phyloP scores from a whole-genome alignment of 202 grass and related monocot species.

The Panicum hallii region DNA sequence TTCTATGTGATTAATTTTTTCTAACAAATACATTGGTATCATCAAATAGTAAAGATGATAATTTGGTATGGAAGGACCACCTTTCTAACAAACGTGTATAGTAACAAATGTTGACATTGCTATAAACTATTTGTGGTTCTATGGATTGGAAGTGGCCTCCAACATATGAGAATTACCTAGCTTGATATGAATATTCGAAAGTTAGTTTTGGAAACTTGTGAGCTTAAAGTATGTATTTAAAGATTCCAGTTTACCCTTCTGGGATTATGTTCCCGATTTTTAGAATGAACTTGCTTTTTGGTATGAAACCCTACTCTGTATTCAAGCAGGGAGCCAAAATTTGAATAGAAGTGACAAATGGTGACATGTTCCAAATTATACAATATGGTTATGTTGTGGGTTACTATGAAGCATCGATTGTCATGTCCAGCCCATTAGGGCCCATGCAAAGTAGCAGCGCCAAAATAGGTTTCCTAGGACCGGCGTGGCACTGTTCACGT shows the following conservation, averaged over 20 bases:
- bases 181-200: neutral
- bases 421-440: too few species aligned
- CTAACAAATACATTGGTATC: neutral
- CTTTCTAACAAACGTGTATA: neutral
- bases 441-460: too few species aligned
- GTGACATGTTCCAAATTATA: neutral
- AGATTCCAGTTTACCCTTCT: neutral
- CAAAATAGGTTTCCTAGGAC: too few species aligned
- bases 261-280: neutral
- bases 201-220: neutral
- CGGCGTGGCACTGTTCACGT: too few species aligned
- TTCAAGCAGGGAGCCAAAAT: neutral
- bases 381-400: neutral
- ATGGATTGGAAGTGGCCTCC: neutral
- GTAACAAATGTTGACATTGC: neutral
- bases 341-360: constrained; percentile 3
- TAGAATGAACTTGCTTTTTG: neutral
- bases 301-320: neutral
- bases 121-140: neutral
- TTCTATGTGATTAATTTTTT: neutral
- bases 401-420: neutral
- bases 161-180: neutral
- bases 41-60: neutral
- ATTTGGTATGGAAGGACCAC: neutral
- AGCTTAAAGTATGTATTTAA: constrained; percentile 1